Evolutionary conservation across 129 eudicot genomes (phyloP), one percentile per base, ranked within the genome.

Genomic region (Oenanthe sinensis): DNA sequence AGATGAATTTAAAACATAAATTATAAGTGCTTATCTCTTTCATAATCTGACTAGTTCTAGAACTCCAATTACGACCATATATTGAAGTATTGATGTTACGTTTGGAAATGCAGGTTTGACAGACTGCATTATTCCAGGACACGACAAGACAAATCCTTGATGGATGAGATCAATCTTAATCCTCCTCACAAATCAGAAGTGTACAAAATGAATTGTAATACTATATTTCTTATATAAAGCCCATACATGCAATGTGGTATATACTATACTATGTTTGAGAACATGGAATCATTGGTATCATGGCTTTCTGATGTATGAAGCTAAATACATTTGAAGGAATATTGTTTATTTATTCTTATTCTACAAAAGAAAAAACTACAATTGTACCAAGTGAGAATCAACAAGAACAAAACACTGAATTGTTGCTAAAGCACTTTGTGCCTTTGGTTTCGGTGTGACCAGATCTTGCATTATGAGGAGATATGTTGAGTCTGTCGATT

Each of bases 381-480:
- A 44, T 73, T 42, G 26, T 40, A 4, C 75, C 75, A 71, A 13
- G 30, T 28, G 28, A 75, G 13, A 37, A 37, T 89, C 75, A 88
- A 70, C 98, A 93, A 0, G 96, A 75, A 81, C 98, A 93, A 47
- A 93, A 90, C 47, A 90, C 90, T 2, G 96, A 83, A 33, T 33
- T 33, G 74, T 82, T 84, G 30, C 87, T 77, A 45, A 87, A 85
- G 78, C 97, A 92, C 86, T 81, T 84, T 71, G 83, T 83, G 80
- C 86, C 87, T 50, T 30, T 82, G 14, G 77, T 78, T 60, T 90
- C 91, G 2, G 47, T 26, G 36, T 20, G 80, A 46, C 75, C 28
- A 58, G 81, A 17, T 63, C 75, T 63, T 28, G 82, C 44, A 55
- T 46, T 55, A 5, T 39, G 28, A 7, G 91, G 85, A 12, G 89